Evolutionary conservation across 176 grass and related monocot genomes (phyloP).

Genomic region (Zoysia japonica): DNA sequence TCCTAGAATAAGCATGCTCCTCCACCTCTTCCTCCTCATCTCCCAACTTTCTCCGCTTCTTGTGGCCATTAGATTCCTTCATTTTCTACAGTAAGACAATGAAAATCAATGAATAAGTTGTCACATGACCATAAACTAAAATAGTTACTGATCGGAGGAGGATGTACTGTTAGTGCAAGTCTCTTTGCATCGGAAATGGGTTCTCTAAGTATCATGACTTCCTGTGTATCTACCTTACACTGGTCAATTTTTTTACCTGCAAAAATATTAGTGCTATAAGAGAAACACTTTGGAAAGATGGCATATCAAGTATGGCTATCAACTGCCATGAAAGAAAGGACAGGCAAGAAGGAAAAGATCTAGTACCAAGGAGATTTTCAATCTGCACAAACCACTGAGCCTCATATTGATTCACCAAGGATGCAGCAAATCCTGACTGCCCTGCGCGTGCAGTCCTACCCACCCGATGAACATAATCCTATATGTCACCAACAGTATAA

Average conservation of each 20-base stretch:
- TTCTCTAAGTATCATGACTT: conserved; percentile 71
- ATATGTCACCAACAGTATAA: conserved; percentile 2
- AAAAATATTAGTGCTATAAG: conserved; percentile 10
- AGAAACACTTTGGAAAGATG: background rate
- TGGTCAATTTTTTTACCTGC: conserved; percentile 58
- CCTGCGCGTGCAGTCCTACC: conserved; percentile 95
- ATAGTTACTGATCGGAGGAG: background rate
- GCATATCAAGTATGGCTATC: background rate
- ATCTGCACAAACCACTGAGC: conserved; percentile 69
- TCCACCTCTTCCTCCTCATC: conserved; percentile 66
- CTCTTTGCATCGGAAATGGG: conserved; percentile 68
- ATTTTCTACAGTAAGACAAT: conserved; percentile 46
- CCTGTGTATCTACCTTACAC: conserved; percentile 42
- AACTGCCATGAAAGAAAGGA: background rate
- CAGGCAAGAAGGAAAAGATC: background rate
- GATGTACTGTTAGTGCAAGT: conserved; percentile 61
- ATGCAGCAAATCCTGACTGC: conserved; percentile 68
- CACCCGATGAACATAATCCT: conserved; percentile 98
- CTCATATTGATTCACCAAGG: conserved; percentile 91
- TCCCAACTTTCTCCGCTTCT: conserved; percentile 50
- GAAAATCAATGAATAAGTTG: background rate
- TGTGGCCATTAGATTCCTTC: conserved; percentile 59
- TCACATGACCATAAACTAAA: background rate
- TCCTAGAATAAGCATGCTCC: conserved; percentile 30
- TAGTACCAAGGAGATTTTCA: conserved; percentile 73